Evolutionary conservation across 164 flowering plant genomes (phyloP).

Genomic region (Magnolia sinica): DNA sequence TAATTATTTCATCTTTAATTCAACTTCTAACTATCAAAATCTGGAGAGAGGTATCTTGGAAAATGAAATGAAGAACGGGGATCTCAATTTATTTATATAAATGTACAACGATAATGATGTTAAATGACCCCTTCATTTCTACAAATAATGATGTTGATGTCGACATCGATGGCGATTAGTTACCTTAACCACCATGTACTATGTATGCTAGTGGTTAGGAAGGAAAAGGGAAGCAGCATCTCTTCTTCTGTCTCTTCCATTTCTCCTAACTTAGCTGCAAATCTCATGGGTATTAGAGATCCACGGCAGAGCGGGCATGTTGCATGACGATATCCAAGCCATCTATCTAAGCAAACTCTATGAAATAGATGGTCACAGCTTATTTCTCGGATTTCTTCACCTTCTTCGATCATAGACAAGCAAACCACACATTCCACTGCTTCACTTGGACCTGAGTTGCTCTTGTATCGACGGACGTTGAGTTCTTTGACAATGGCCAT

Average conservation of each 20-base stretch:
- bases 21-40: too few relatives aligned
- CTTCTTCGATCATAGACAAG: conserved; percentile 9
- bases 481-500: not conserved
- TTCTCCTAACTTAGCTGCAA: conserved; percentile 3
- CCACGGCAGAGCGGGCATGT: conserved; percentile 12
- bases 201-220: not conserved
- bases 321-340: conserved; percentile 6
- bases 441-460: not conserved
- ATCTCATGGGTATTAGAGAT: not conserved
- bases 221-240: not conserved
- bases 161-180: not conserved
- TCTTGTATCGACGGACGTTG: conserved; percentile 2
- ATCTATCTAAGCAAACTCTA: conserved; percentile 9
- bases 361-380: conserved; percentile 11
- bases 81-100: too few relatives aligned
- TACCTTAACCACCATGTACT: conserved; percentile 7
- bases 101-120: too few relatives aligned
- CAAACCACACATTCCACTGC: conserved; percentile 10
- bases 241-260: conserved; percentile 1
- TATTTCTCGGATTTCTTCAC: conserved; percentile 9
- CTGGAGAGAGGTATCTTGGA: too few relatives aligned
- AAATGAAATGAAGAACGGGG: too few relatives aligned
- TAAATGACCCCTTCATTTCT: too few relatives aligned
- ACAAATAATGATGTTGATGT: too few relatives aligned
- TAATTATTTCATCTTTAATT: too few relatives aligned